These are phyloP conservation scores for Circinella minor DNA, from an alignment of 371 early-diverging fungal species.

Conservation along the genomic window DNA sequence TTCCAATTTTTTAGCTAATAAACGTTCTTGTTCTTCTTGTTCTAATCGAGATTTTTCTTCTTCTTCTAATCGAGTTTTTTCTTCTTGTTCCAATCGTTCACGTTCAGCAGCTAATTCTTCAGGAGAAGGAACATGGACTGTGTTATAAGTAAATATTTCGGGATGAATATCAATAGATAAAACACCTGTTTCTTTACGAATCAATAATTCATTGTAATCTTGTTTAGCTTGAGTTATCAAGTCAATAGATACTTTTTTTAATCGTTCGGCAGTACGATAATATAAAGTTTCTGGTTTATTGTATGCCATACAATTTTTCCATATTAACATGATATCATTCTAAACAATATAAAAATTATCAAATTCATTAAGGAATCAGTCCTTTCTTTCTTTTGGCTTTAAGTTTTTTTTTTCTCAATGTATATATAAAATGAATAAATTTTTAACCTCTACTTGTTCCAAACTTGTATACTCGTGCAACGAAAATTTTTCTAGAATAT, in stretches of 20 bases:
- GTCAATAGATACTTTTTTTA: conserved; percentile 42
- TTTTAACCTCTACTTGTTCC: conserved; percentile 42
- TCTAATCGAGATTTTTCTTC: conserved; percentile 19
- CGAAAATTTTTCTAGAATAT: conserved; percentile 52
- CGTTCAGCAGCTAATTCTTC: conserved; percentile 29
- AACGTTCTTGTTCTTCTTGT: conserved; percentile 17
- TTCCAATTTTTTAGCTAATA: conserved; percentile 12
- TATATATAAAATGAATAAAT: background rate
- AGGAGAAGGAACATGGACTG: conserved; percentile 27
- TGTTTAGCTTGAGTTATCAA: conserved; percentile 42
- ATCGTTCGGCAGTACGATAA: conserved; percentile 64
- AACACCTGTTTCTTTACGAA: conserved; percentile 48
- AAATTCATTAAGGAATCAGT: no score
- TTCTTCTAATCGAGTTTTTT: conserved; percentile 20
- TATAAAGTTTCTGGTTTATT: conserved; percentile 78
- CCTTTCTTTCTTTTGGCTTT: no score
- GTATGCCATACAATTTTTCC: conserved; percentile 78
- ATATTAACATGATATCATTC: conserved; percentile 73
- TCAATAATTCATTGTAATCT: conserved; percentile 43
- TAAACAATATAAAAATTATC: conserved; percentile 16
- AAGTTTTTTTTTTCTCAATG: background rate
- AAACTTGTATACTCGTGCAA: conserved; percentile 40
- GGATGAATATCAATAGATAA: conserved; percentile 53
- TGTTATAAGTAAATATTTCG: conserved; percentile 58
- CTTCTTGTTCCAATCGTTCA: conserved; percentile 23